phyloP scores from a whole-genome alignment of 495 filamentous ascomycete species.

The Melanomma pulvis-pyrius region DNA sequence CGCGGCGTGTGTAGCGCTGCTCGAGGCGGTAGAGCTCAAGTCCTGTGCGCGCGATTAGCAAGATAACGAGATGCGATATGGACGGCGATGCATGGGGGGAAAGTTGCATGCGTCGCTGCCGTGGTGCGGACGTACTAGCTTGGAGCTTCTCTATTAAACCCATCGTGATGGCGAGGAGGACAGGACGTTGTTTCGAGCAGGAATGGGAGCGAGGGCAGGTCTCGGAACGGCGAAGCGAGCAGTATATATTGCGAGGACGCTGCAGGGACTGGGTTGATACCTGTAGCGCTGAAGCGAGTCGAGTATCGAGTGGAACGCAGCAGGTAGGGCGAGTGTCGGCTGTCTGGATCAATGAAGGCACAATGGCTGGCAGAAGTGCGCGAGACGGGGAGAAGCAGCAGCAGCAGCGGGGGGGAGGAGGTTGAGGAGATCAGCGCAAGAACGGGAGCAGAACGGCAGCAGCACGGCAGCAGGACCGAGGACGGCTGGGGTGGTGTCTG shows the following conservation, averaged over 20 bases:
- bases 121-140: constrained; percentile 35
- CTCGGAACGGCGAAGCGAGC: constrained; percentile 5
- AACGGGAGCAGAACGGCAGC: neutral
- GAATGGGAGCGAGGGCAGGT: constrained; percentile 4
- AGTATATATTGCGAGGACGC: constrained; percentile 12
- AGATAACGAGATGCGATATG: neutral
- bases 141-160: constrained; percentile 39
- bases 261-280: constrained; percentile 20
- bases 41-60: constrained; percentile 54
- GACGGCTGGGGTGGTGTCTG: neutral
- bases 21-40: constrained; percentile 91
- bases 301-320: neutral
- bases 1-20: constrained; percentile 85
- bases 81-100: neutral
- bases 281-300: constrained; percentile 13
- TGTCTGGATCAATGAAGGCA: constrained; percentile 10
- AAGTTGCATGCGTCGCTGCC: neutral
- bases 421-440: neutral
- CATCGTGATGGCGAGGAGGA: constrained; percentile 26
- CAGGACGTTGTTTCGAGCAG: neutral
- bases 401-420: constrained; percentile 1
- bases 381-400: neutral
- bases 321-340: constrained; percentile 2
- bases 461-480: neutral
- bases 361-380: neutral